Percentiles rank a stretch among this genome's conserved stretches.
Conservation (phyloP, 257 asterid genomes). For the Handroanthus guayacan region DNA sequence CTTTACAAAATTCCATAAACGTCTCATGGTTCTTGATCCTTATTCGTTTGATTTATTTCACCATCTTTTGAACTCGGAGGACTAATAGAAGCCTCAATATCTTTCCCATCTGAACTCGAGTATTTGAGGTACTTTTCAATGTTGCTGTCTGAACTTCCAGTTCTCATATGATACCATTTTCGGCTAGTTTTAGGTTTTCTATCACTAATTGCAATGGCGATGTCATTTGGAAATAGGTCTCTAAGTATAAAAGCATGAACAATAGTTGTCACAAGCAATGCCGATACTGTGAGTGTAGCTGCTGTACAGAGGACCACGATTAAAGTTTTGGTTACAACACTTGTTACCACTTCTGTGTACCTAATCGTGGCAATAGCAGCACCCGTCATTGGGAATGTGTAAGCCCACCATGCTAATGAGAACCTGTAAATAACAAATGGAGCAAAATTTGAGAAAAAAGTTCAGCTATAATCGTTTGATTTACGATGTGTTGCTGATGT, state of each 20-base stretch:
- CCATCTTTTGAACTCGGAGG: slow-evolving; percentile 35
- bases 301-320: slow-evolving; percentile 51
- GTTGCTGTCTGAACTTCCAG: slow-evolving; percentile 51
- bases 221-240: slow-evolving; percentile 85
- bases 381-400: slow-evolving; percentile 93
- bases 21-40: slow-evolving; percentile 7
- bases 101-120: slow-evolving; percentile 50
- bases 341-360: slow-evolving; percentile 61
- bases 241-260: slow-evolving; percentile 70
- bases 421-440: slow-evolving; percentile 47
- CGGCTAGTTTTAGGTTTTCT: slow-evolving; percentile 47
- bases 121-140: slow-evolving; percentile 62
- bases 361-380: slow-evolving; percentile 75
- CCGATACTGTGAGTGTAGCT: slow-evolving; percentile 66
- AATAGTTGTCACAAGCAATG: slow-evolving; percentile 64
- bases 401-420: slow-evolving; percentile 95
- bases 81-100: slow-evolving; percentile 52
- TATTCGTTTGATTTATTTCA: neutral
- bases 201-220: slow-evolving; percentile 74
- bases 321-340: slow-evolving; percentile 45
- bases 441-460: neutral
- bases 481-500: neutral
- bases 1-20: neutral
- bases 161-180: slow-evolving; percentile 57
- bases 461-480: too few species aligned